Percentiles rank a stretch among this genome's conserved stretches.
Conservation (phyloP, 179 eudicot genomes). For the Beta corolliflora region DNA sequence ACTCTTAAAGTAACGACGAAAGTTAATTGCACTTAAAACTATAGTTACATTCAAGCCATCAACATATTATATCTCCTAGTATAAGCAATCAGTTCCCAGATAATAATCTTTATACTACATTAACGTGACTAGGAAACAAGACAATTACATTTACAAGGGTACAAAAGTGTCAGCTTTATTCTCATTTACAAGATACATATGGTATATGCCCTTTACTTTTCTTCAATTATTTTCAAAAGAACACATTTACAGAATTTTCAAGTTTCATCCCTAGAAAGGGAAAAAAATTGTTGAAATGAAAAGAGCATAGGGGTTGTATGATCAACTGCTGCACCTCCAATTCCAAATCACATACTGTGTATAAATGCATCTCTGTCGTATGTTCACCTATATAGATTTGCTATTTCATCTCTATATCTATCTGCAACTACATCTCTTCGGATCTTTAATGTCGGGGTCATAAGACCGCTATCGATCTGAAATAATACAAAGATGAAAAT, state of each 20-base stretch:
- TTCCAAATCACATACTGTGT: not conserved
- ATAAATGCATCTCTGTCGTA: not conserved
- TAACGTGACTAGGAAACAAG: too few species aligned
- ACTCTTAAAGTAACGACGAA: too few species aligned
- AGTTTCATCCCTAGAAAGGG: not conserved
- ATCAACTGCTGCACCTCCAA: slow-evolving; percentile 6
- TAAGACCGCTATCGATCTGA: slow-evolving; percentile 86
- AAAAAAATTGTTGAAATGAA: not conserved
- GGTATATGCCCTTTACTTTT: not conserved
- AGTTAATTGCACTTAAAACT: too few species aligned
- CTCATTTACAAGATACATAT: slow-evolving; percentile 9
- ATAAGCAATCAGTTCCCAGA: too few species aligned
- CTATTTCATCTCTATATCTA: slow-evolving; percentile 63
- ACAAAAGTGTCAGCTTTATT: not conserved
- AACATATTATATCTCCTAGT: too few species aligned
- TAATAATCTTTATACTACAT: too few species aligned
- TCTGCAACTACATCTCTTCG: slow-evolving; percentile 75
- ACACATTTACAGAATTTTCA: not conserved
- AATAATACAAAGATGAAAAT: slow-evolving; percentile 6
- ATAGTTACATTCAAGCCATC: too few species aligned
- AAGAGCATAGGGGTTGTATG: not conserved
- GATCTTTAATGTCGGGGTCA: slow-evolving; percentile 96
- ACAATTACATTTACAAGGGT: not conserved
- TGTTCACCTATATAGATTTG: slow-evolving; percentile 58
- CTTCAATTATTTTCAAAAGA: not conserved